Base-by-base conservation (phyloP, 257 asterid species). In the Ocimum tenuiflorum region DNA sequence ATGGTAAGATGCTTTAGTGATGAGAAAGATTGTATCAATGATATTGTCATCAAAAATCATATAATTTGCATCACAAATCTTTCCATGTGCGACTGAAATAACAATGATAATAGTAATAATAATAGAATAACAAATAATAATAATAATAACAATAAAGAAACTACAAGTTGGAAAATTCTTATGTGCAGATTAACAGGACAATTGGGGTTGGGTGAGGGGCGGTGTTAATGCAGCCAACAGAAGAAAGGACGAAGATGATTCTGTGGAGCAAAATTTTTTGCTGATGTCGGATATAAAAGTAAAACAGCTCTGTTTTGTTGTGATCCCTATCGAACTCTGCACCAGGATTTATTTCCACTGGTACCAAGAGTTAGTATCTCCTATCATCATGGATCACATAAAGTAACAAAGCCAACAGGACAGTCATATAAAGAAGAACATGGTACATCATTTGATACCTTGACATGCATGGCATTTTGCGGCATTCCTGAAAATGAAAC, bases 391-490 rank as follows among this genome's bases (percentile, higher is more conserved):
- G n/a, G n/a, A n/a, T n/a, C 31, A 27, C 31, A 27, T 27, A 27
- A 27, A 27, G 31, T 4, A 27, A 27, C 3, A 27, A 27, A 4
- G 31, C 4, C 31, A 27, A 27, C 31, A 27, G 15, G 22, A 3
- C 2, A 11, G 10, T 50, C 15, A 15, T 35, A 63, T 33, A 38
- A 57, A 69, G 72, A 33, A 55, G 45, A 64, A 67, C 41, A 73
- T 13, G 60, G 63, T 31, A 50, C 61, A 62, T 47, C 33, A 53
- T 13, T 45, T 15, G 62, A 19, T 86, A 91, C 96, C 97, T 88
- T 88, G 80, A 69, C 97, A 91, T 59, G 72, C 74, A 78, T 70
- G 71, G 83, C 97, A 91, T 78, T 68, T 79, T 63, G 77, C 84
- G 39, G 81, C 88, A 80, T 81, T 71, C 91, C 96, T 88, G 83